Evolutionary conservation across 2,329 filamentous ascomycete species (phyloP).

Genomic region (Fusarium pseudocircinatum): DNA sequence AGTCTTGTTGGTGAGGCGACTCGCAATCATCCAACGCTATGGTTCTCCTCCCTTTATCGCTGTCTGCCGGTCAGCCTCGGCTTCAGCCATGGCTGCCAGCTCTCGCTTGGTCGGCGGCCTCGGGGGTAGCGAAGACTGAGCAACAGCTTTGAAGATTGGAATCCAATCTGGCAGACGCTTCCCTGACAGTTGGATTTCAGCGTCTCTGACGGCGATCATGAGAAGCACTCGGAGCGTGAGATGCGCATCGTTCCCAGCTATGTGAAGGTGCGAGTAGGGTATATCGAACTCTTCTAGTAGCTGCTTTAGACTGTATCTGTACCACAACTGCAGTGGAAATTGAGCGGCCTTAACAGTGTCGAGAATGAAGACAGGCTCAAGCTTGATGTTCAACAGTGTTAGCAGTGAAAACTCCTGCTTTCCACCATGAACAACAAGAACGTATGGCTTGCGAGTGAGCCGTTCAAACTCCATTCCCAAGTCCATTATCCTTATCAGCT

Average conservation of each 20-base stretch:
- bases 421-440: background rate
- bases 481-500: too few relatives aligned
- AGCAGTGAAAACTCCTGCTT: background rate
- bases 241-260: constrained; percentile 42
- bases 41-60: background rate
- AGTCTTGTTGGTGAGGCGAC: background rate
- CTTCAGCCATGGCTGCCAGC: background rate
- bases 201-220: constrained; percentile 7
- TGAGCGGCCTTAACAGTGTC: background rate
- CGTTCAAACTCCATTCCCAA: background rate
- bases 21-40: background rate
- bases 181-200: background rate
- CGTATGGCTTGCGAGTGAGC: rapidly evolving
- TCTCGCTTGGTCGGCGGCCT: background rate
- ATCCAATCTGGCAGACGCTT: constrained; percentile 1
- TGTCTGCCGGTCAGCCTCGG: background rate
- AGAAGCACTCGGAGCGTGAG: constrained; percentile 28
- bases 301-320: background rate
- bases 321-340: background rate
- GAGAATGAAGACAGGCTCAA: background rate
- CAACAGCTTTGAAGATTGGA: background rate
- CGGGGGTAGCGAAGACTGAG: background rate
- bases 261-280: constrained; percentile 4
- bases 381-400: background rate
- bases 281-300: background rate